Conservation (phyloP, 176 grass and related monocot genomes). For the Alloteropsis semialata region DNA sequence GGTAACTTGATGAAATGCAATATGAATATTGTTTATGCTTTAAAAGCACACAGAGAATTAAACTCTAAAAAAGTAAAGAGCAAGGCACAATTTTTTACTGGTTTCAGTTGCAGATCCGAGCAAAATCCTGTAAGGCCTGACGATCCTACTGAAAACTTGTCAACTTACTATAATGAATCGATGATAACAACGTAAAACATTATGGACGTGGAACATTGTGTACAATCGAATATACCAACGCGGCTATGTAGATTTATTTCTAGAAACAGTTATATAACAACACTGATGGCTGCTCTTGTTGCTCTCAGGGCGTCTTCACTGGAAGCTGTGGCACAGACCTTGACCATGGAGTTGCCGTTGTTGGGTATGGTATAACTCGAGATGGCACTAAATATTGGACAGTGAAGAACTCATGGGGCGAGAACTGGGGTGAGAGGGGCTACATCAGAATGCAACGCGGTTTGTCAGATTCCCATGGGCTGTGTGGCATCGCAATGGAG, state of each 20-base stretch:
- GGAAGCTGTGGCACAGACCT: constrained; percentile 55
- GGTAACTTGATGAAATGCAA: constrained; percentile 20
- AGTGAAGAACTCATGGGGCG: constrained; percentile 77
- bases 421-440: constrained; percentile 61
- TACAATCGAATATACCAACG: neutral
- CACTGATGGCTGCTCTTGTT: neutral
- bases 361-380: constrained; percentile 43
- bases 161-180: neutral
- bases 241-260: neutral
- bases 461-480: neutral
- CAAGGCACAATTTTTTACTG: neutral
- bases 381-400: constrained; percentile 66
- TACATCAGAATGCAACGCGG: constrained; percentile 71
- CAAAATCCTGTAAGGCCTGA: neutral
- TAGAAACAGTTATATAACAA: too few relatives aligned
- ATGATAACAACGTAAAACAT: neutral
- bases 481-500: constrained; percentile 76
- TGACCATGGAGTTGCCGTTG: constrained; percentile 56
- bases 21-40: neutral
- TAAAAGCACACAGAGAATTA: neutral
- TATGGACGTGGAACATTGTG: neutral
- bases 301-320: constrained; percentile 66
- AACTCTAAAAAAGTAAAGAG: too few relatives aligned
- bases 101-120: neutral
- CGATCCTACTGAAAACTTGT: neutral